Evolutionary conservation across 1,139 yeast genomes (phyloP), one percentile per base, ranked within the genome.

Genomic region (Lodderomyces margitis): DNA sequence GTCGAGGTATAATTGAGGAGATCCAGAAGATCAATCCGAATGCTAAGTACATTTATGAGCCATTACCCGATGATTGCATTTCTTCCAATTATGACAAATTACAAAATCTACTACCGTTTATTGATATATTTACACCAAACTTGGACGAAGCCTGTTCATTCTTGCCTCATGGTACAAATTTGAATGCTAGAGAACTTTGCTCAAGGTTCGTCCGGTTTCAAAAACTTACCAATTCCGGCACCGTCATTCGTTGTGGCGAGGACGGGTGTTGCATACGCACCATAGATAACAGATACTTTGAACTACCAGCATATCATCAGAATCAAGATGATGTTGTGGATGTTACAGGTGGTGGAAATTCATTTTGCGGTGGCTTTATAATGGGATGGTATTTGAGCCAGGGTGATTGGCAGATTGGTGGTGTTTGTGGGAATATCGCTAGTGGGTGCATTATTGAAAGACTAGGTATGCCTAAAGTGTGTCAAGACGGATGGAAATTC

Each of bases 301-400:
- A 81, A 77, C 72, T 80, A 23, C 92, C 94, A 0, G 89, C 96
- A 0, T 91, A 83, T 57, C 95, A 87, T 56, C 62, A 60, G 36
- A 67, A 60, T 45, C 75, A 68, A 46, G 49, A 53, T 2, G 61
- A 63, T 27, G 92, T 89, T 1, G 64, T 80, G 2, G 98, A 91
- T 58, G 96, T 95, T 0, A 91, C 97, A 0, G 98, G 98, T 0
- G 96, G 95, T 3, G 98, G 98, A 0, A 91, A 91, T 57, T 73
- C 94, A 0, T 89, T 84, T 59, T 78, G 92, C 45, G 97, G 97
- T 1, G 95, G 84, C 0, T 80, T 87, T 53, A 74, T 83, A 10
- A 68, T 83, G 5, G 94, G 83, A 0, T 78, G 74, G 47, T 62
- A 66, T 1, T 55, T 81, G 34, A 66, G 76, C 24, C 46, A 54